Base-by-base conservation (phyloP, 2,329 filamentous ascomycete genomes). In the Hirsutella minnesotensis region DNA sequence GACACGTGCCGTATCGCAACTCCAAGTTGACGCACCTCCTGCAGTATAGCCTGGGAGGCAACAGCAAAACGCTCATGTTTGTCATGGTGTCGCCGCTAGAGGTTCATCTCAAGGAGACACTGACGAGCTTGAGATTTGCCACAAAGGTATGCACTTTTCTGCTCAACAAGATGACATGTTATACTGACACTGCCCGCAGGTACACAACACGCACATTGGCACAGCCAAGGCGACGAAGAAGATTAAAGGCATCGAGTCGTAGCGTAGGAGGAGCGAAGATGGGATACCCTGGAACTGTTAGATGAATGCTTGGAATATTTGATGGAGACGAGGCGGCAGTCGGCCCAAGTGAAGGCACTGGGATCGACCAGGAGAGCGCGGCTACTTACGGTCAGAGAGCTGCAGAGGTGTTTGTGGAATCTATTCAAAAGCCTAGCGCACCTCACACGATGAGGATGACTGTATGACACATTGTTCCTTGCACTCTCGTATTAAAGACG, bases 31-130 rank as follows among this genome's bases (percentile, higher is more conserved):
- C 92, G 9, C 94, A 95, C 57, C 73, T 98, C 38, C 74, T 98
- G 31, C 87, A 96, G 75, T 94, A 92, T 58, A 95, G 87, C 3
- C 70, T 98, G 8, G 90, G 92, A 4, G 92, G 92, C 15, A 95
- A 95, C 62, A 92, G 84, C 53, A 94, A 95, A 67, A 98, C 92
- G 1, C 81, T 98, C 54, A 98, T 98, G 92, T 95, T 98, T 61
- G 87, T 96, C 60, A 96, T 96, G 89, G 85, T 95, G 44, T 92
- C 84, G 53, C 92, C 92, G 29, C 69, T 96, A 46, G 86, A 94
- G 66, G 84, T 81, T 5, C 92, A 96, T 66, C 69, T 95, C 50
- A 84, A 83, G 56, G 92, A 98, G 70, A 95, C 89, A 3, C 70
- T 95, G 59, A 95, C 89, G 37, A 95, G 88, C 70, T 71, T 98